Conservation (phyloP, 2,329 filamentous ascomycete genomes). For the Epichloe bromicola region DNA sequence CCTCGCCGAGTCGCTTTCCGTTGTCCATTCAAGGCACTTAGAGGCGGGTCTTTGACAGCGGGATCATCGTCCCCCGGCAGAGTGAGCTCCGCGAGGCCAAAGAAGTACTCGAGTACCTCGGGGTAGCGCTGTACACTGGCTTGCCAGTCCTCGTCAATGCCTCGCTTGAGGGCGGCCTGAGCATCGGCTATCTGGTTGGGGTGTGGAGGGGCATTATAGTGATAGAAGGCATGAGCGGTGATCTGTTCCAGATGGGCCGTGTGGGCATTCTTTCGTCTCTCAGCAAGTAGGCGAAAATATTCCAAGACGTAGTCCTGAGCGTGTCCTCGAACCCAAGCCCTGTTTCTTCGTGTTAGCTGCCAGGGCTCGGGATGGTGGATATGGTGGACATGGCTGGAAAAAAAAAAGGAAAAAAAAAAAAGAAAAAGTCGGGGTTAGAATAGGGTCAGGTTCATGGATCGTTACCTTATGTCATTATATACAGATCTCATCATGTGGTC, state of each 20-base stretch:
- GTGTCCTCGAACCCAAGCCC: constrained; percentile 50
- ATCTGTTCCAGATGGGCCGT: constrained; percentile 42
- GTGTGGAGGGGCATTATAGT: constrained; percentile 44
- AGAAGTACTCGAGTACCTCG: constrained; percentile 73
- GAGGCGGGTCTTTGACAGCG: constrained; percentile 45
- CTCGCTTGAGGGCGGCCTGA: constrained; percentile 53
- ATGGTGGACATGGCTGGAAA: too few species aligned
- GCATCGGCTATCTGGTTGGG: constrained; percentile 51
- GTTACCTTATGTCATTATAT: constrained; percentile 50
- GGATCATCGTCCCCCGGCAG: constrained; percentile 50
- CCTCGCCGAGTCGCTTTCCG: constrained; percentile 33
- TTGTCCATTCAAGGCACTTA: constrained; percentile 38
- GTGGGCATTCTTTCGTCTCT: constrained; percentile 47
- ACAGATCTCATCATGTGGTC: constrained; percentile 48
- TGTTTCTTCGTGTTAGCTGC: constrained; percentile 18
- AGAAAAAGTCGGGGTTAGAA: too few species aligned
- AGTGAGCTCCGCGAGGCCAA: constrained; percentile 52
- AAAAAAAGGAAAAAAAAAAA: too few species aligned
- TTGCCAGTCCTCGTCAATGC: constrained; percentile 70
- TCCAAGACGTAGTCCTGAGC: constrained; percentile 56
- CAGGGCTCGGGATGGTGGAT: background rate
- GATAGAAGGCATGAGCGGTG: constrained; percentile 40
- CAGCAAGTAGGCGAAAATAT: constrained; percentile 49
- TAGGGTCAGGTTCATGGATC: background rate
- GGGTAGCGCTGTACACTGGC: constrained; percentile 63